Evolutionary conservation across 306 rosid genomes (phyloP).

Genomic region (Gillenia trifoliata): DNA sequence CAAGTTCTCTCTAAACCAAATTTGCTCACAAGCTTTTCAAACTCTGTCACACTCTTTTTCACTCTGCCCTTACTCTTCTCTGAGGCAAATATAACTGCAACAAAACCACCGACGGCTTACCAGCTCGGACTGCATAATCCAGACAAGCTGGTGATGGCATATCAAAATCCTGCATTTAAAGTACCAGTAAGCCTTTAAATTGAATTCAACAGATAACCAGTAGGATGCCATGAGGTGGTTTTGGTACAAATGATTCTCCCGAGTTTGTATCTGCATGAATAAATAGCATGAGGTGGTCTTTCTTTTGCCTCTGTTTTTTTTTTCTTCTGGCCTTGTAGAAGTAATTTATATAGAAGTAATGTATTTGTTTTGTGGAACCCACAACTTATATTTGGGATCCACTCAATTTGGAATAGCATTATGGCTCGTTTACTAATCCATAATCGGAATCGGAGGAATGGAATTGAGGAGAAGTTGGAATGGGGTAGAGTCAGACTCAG

Average conservation of each 20-base stretch:
- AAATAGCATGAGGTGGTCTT: background rate
- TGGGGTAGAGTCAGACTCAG: background rate
- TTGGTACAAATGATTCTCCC: background rate
- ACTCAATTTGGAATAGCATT: background rate
- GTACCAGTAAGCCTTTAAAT: background rate
- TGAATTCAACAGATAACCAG: background rate
- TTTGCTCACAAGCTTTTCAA: background rate
- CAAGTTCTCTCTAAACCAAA: background rate
- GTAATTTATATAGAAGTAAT: background rate
- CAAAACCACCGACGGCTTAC: background rate
- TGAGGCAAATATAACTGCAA: background rate
- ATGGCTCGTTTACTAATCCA: background rate
- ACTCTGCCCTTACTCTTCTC: background rate
- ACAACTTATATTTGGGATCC: background rate
- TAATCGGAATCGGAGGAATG: background rate
- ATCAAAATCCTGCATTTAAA: background rate
- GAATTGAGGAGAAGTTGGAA: background rate
- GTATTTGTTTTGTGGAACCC: background rate
- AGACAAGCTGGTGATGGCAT: background rate
- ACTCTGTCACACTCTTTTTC: background rate
- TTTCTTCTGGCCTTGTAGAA: background rate
- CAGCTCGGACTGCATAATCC: background rate
- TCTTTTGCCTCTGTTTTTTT: background rate
- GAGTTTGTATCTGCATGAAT: background rate
- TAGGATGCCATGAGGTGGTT: background rate